Evolutionary conservation across 345 rosid species (phyloP).

Genomic region (Sisymbrium irio): DNA sequence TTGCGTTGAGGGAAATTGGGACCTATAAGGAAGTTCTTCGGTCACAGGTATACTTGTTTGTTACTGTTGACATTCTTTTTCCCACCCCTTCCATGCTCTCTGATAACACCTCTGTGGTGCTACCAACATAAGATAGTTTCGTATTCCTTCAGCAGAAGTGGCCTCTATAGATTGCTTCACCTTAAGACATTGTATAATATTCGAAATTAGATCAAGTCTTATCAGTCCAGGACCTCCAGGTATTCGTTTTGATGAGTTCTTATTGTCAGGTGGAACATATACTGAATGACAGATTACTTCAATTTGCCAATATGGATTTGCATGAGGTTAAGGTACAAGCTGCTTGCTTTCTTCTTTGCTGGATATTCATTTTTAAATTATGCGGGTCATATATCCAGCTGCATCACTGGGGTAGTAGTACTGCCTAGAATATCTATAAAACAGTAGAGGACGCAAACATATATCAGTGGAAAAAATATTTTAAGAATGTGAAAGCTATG

Average conservation of each 20-base stretch:
- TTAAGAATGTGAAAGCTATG: neutral
- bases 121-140: neutral
- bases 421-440: neutral
- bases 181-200: neutral
- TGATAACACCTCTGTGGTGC: constrained; percentile 6
- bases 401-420: neutral
- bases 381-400: neutral
- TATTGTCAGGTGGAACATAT: constrained; percentile 82
- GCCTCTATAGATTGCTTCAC: neutral
- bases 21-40: constrained; percentile 98
- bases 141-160: neutral
- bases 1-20: constrained; percentile 98
- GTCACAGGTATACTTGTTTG: constrained; percentile 62
- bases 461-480: neutral
- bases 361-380: neutral
- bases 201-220: neutral
- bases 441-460: neutral
- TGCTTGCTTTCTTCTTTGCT: constrained; percentile 21
- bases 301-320: constrained; percentile 81
- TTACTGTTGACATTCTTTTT: constrained; percentile 1
- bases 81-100: neutral
- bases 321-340: constrained; percentile 86
- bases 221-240: neutral
- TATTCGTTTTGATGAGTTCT: constrained; percentile 10
- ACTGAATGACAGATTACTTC: constrained; percentile 90